Evolutionary conservation across 768 basidiomycete species (phyloP), one percentile per base, ranked within the genome.

Genomic region (Rhizopogon rudus): DNA sequence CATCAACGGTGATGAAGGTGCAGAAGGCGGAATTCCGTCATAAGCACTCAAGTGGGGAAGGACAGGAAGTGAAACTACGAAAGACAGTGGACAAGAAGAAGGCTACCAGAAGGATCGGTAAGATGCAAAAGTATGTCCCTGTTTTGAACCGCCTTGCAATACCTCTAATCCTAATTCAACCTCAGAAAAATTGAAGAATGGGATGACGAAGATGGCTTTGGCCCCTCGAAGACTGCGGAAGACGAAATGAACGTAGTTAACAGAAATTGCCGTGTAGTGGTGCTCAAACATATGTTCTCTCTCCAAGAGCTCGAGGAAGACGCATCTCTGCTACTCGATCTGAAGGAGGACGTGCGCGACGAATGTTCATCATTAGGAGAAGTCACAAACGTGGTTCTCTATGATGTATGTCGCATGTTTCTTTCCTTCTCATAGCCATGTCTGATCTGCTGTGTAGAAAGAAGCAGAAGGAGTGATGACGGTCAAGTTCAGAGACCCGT

Each of bases 291-390:
- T 63, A 98, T 98, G 94, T 99, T 99, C 66, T 87, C 88, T 5
- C 75, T 92, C 17, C 69, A 87, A 62, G 91, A 94, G 60, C 79
- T 98, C 1, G 87, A 91, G 33, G 83, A 93, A 61, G 94, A 98
- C 63, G 75, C 91, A 0, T 78, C 91, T 6, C 72, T 98, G 25
- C 73, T 98, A 17, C 81, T 98, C 13, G 96, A 98, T 62, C 78
- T 98, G 51, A 98, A 98, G 67, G 93, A 97, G 65, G 96, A 98
- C 61, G 94, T 98, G 16, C 82, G 96, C 53, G 94, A 96, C 35
- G 96, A 98, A 67, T 93, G 93, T 59, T 84, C 89, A 49, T 80
- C 81, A 0, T 70, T 98, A 12, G 97, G 97, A 29, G 91, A 95
- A 63, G 97, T 99, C 4, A 98, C 97, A 0, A 98, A 93, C 61